Evolutionary conservation across 2,329 filamentous ascomycete species (phyloP).

Genomic region (Diaporthe longicolla): DNA sequence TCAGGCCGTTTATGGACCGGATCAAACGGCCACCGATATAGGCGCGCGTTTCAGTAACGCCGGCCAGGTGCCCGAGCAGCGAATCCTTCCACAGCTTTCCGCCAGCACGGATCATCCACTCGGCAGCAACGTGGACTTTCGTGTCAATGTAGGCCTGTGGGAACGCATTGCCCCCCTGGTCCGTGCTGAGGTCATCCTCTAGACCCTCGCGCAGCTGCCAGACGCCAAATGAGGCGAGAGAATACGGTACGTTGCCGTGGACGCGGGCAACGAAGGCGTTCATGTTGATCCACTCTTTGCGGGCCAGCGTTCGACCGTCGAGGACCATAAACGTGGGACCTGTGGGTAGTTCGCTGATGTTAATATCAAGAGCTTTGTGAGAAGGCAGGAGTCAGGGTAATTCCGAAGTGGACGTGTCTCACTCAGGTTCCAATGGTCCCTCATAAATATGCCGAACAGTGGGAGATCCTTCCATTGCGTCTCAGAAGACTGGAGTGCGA

Average conservation of each 20-base stretch:
- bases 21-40: background rate
- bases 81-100: constrained; percentile 15
- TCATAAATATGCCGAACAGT: background rate
- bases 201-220: constrained; percentile 17
- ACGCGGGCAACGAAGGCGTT: constrained; percentile 9
- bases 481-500: constrained; percentile 3
- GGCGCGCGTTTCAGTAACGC: background rate
- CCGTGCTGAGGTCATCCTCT: background rate
- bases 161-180: background rate
- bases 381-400: too few relatives aligned
- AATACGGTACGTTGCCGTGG: too few relatives aligned
- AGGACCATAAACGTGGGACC: too few relatives aligned
- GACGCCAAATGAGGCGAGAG: constrained; percentile 7
- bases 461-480: constrained; percentile 1
- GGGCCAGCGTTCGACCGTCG: too few relatives aligned
- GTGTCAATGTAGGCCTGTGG: background rate
- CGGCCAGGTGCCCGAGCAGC: constrained; percentile 14
- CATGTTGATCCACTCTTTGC: too few relatives aligned
- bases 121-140: constrained; percentile 5
- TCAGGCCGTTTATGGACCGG: constrained; percentile 8
- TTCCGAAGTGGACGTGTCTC: background rate
- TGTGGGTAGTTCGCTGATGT: background rate
- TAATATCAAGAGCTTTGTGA: background rate
- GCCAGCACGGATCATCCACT: constrained; percentile 28
- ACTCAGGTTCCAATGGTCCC: constrained; percentile 4